phyloP scores from a whole-genome alignment of 805 yeast species.

The Debaryomyces hansenii region DNA sequence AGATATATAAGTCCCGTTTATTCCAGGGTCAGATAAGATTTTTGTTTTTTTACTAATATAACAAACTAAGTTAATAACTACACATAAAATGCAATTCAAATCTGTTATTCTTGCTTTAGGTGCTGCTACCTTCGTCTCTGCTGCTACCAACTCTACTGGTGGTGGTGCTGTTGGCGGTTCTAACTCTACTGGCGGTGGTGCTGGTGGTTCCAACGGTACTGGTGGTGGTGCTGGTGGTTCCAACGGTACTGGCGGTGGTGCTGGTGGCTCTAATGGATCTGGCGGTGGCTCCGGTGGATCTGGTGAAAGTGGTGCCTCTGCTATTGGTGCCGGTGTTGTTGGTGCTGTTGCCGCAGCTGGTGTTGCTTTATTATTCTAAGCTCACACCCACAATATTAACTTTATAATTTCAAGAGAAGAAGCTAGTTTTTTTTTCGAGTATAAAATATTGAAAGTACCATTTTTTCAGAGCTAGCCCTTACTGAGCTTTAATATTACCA shows the following conservation, averaged over 20 bases:
- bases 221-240: constrained; percentile 36
- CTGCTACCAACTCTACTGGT: constrained; percentile 28
- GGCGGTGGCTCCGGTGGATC: constrained; percentile 26
- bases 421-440: background rate
- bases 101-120: constrained; percentile 38
- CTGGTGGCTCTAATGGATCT: constrained; percentile 36
- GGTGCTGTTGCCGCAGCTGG: constrained; percentile 36
- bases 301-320: constrained; percentile 20
- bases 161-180: constrained; percentile 20
- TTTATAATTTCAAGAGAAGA: background rate
- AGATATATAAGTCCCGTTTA: background rate
- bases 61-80: constrained; percentile 1
- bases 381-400: background rate
- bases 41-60: constrained; percentile 1
- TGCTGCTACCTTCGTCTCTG: constrained; percentile 37
- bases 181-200: constrained; percentile 30
- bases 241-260: constrained; percentile 36
- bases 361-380: constrained; percentile 39
- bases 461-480: too few relatives aligned
- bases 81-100: constrained; percentile 38
- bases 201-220: constrained; percentile 33
- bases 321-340: constrained; percentile 30
- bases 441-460: background rate
- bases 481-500: too few relatives aligned
- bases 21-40: background rate